These are phyloP conservation scores for Mikania micrantha DNA, from an alignment of 129 eudicot genomes.

Conservation along the genomic window DNA sequence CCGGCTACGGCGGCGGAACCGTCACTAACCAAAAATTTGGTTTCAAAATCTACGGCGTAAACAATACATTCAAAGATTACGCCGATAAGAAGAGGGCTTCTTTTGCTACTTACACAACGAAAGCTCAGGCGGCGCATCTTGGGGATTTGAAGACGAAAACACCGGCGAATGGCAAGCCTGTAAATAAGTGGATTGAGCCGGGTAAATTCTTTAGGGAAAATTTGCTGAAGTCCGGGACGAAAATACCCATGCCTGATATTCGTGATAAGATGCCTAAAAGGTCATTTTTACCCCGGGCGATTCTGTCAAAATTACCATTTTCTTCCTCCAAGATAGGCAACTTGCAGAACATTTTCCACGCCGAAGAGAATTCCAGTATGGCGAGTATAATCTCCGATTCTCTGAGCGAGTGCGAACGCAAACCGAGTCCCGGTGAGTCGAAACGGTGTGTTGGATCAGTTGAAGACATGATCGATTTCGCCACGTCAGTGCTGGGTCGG, in stretches of 20 bases:
- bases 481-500: slow-evolving; percentile 65
- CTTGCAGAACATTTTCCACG: slow-evolving; percentile 54
- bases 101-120: slow-evolving; percentile 37
- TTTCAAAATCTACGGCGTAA: slow-evolving; percentile 62
- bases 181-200: slow-evolving; percentile 77
- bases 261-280: slow-evolving; percentile 72
- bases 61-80: slow-evolving; percentile 77
- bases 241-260: slow-evolving; percentile 75
- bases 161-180: slow-evolving; percentile 31
- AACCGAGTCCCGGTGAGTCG: slow-evolving; percentile 82
- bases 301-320: slow-evolving; percentile 59
- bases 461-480: slow-evolving; percentile 94
- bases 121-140: background rate
- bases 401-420: slow-evolving; percentile 64
- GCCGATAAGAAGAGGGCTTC: slow-evolving; percentile 45
- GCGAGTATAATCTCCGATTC: slow-evolving; percentile 33
- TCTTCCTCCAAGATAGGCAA: slow-evolving; percentile 43
- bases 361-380: slow-evolving; percentile 55
- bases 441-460: slow-evolving; percentile 79
- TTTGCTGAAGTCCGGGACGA: slow-evolving; percentile 41
- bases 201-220: slow-evolving; percentile 74
- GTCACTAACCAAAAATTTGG: slow-evolving; percentile 37
- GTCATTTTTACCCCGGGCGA: slow-evolving; percentile 80
- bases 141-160: slow-evolving; percentile 11
- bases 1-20: slow-evolving; percentile 61